A percentile compares a stretch with the other conserved stretches of the same genome.
Conservation (phyloP, 176 grass and related monocot species). For the Aegilops sharonensis region DNA sequence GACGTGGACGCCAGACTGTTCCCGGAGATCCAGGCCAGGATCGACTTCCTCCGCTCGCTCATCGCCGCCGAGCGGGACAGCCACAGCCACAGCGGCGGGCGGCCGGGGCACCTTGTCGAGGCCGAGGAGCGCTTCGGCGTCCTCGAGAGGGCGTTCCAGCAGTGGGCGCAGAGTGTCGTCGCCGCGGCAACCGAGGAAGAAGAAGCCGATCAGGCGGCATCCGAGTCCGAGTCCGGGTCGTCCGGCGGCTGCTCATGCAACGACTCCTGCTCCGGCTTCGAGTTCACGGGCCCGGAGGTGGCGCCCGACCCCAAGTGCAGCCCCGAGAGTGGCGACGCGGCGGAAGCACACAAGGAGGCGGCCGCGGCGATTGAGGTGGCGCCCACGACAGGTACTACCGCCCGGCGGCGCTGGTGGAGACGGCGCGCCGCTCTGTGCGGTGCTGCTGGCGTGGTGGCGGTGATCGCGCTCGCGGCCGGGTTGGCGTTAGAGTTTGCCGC, state of each 20-base stretch:
- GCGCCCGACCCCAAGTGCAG: not conserved
- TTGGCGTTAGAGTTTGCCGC: conserved; percentile 30
- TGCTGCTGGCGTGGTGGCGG: not conserved
- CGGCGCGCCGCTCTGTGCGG: conserved; percentile 19
- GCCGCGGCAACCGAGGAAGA: not conserved
- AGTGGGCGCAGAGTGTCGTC: conserved; percentile 1
- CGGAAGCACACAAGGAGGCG: not conserved
- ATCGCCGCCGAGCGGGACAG: conserved; percentile 30
- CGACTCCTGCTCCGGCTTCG: conserved; percentile 24
- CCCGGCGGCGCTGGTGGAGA: conserved; percentile 4
- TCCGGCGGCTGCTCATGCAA: conserved; percentile 43
- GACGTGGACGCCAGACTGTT: not conserved
- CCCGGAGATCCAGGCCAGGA: not conserved
- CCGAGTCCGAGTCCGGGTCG: not conserved
- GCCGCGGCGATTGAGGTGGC: too few species aligned
- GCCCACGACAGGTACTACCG: not conserved
- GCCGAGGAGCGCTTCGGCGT: conserved; percentile 30
- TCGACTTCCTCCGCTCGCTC: conserved; percentile 35
- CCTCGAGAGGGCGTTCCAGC: conserved; percentile 19
- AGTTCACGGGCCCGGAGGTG: not conserved
- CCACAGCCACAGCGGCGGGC: not conserved
- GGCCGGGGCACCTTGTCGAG: not conserved
- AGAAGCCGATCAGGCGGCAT: not conserved
- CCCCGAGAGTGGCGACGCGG: not conserved
- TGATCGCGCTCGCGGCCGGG: conserved; percentile 1